Percentiles rank a stretch among this genome's conserved stretches.
Evolutionary conservation across 352 stramenopile species (phyloP).

Genomic region (Globisporangium spiculum): DNA sequence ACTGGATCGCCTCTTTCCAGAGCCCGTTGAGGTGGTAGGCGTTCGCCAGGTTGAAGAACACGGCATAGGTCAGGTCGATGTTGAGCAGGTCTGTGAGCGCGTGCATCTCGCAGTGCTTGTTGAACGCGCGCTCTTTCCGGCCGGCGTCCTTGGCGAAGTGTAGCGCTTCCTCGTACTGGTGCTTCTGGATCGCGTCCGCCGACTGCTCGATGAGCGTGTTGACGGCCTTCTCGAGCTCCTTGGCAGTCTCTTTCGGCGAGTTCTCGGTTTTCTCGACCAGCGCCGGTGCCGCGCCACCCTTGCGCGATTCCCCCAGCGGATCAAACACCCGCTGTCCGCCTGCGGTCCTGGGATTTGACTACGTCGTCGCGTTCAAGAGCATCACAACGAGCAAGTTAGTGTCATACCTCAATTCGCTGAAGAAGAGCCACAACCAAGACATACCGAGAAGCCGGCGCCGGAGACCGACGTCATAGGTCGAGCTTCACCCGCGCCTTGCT

Average conservation of each 20-base stretch:
- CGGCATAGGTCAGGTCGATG: slow-evolving; percentile 92
- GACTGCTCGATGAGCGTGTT: slow-evolving; percentile 92
- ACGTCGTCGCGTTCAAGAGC: slow-evolving; percentile 10
- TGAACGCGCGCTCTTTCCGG: slow-evolving; percentile 89
- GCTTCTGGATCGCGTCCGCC: slow-evolving; percentile 67
- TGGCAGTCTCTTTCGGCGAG: slow-evolving; percentile 89
- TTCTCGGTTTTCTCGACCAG: slow-evolving; percentile 92
- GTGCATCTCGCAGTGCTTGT: slow-evolving; percentile 89
- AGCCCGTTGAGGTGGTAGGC: slow-evolving; percentile 93
- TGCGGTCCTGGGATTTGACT: slow-evolving; percentile 82
- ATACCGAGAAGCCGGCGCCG: slow-evolving; percentile 88
- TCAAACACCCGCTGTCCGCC: slow-evolving; percentile 83
- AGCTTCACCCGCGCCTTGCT: slow-evolving; percentile 54
- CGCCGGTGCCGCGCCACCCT: slow-evolving; percentile 67
- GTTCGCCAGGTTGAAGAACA: slow-evolving; percentile 94
- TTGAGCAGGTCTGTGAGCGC: slow-evolving; percentile 89
- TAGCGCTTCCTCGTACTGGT: slow-evolving; percentile 85
- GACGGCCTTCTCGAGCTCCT: slow-evolving; percentile 90
- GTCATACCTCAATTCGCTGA: not conserved
- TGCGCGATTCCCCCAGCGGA: slow-evolving; percentile 85
- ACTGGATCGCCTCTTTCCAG: slow-evolving; percentile 93
- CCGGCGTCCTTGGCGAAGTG: slow-evolving; percentile 83
- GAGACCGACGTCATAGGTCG: slow-evolving; percentile 93
- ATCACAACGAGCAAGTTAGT: not conserved
- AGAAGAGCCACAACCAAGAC: not conserved